Base-by-base conservation (phyloP, 495 filamentous ascomycete species). In the Evansstolkia leycettana region DNA sequence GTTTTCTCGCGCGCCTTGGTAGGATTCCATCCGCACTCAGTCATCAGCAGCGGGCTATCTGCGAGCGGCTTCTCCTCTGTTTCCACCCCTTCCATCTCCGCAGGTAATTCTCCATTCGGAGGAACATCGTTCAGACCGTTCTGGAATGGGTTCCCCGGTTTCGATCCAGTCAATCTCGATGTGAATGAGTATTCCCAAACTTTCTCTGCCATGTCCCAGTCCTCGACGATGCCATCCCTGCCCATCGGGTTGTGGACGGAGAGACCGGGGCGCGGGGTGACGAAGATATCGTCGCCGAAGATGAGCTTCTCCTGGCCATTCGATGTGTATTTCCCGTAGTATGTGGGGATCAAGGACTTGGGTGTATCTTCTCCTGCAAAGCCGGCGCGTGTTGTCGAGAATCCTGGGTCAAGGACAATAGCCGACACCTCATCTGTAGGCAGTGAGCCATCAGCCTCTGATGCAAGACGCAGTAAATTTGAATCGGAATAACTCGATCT, bases 341-440 rank as follows among this genome's bases (percentile, higher is more conserved):
- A 81, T 18, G 84, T 86, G 12, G 89, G 86, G 28, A 92, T 68
- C 33, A 96, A 73, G 10, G 84, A 84, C 69, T 96, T 98, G 38
- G 90, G 90, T 2, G 82, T 76, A 62, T 98, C 90, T 78, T 98
- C 90, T 47, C 92, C 90, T 3, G 90, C 90, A 54, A 94, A 96
- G 42, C 90, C 90, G 37, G 88, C 92, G 62, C 92, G 89, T 11
- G 78, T 84, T 47, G 75, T 82, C 30, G 79, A 83, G 63, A 82
- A 94, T 28, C 92, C 90, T 3, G 92, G 82, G 50, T 98, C 90
- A 46, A 98, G 84, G 15, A 98, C 84, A 50, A 98, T 83, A 17
- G 90, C 90, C 11, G 86, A 90, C 34, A 98, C 86, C 60, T 98
- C 90, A 67, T 98, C 90, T 93, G 42, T 31, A 37, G 14, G 37